A percentile compares a stretch with the other conserved stretches of the same genome.
These are phyloP conservation scores for Canavalia gladiata DNA, from an alignment of 306 rosid genomes.

Conservation along the genomic window DNA sequence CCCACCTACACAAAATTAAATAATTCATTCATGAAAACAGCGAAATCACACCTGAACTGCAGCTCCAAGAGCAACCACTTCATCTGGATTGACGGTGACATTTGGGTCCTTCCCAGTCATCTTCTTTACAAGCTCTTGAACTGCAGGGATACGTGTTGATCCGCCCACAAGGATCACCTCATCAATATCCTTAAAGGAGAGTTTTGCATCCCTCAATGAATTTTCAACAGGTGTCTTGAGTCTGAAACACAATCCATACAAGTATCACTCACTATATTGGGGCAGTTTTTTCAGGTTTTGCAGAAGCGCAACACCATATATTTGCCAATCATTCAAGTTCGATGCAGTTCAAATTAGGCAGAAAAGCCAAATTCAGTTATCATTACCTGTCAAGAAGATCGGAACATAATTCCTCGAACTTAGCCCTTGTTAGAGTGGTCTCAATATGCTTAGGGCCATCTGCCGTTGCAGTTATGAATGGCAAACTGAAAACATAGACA, in stretches of 20 bases:
- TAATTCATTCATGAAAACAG: not conserved
- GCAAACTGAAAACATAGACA: slow-evolving; percentile 64
- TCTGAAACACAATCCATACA: slow-evolving; percentile 56
- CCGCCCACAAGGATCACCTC: slow-evolving; percentile 98
- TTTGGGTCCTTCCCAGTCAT: slow-evolving; percentile 90
- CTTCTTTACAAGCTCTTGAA: slow-evolving; percentile 91
- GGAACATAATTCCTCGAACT: slow-evolving; percentile 92
- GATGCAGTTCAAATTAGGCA: not conserved
- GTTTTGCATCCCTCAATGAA: slow-evolving; percentile 96
- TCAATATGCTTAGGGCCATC: slow-evolving; percentile 99
- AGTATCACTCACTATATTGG: not conserved
- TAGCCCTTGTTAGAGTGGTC: slow-evolving; percentile 89
- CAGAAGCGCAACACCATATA: not conserved
- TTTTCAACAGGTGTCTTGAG: slow-evolving; percentile 88
- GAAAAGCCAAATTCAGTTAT: not conserved
- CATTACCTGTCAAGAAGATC: slow-evolving; percentile 92
- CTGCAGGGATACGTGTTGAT: slow-evolving; percentile 94
- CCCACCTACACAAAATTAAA: not conserved
- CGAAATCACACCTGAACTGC: slow-evolving; percentile 81
- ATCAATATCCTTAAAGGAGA: slow-evolving; percentile 80
- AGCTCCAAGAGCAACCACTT: slow-evolving; percentile 97
- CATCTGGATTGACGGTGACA: slow-evolving; percentile 94
- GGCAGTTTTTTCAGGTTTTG: not conserved
- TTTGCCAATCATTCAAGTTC: slow-evolving; percentile 13
- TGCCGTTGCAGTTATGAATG: slow-evolving; percentile 94